phyloP scores from a whole-genome alignment of 495 filamentous ascomycete species.

The Aspergillus sclerotiicarbonarius region DNA sequence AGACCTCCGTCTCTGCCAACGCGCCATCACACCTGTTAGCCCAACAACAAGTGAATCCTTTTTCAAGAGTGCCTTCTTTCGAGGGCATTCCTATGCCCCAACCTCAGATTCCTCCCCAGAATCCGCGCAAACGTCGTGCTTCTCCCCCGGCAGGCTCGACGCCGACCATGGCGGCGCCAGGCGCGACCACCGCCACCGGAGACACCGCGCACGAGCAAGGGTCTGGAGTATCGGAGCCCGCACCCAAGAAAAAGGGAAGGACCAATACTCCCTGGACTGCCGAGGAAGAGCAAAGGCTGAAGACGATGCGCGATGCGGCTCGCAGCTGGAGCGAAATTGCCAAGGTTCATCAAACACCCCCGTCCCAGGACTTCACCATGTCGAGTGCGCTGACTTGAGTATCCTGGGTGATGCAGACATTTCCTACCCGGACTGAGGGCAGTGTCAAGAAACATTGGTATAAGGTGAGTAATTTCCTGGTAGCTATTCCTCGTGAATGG shows the following conservation, averaged over 20 bases:
- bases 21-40: constrained; percentile 41
- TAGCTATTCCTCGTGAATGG: constrained; percentile 11
- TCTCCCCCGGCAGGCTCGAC: constrained; percentile 36
- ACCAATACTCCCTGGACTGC: constrained; percentile 99
- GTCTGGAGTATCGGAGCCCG: constrained; percentile 39
- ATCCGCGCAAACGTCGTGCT: constrained; percentile 48
- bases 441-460: constrained; percentile 99
- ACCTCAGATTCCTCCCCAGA: constrained; percentile 33
- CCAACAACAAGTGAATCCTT: constrained; percentile 46
- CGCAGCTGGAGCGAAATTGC: constrained; percentile 97
- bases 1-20: constrained; percentile 37
- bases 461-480: constrained; percentile 61
- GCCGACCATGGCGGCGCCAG: constrained; percentile 33
- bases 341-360: constrained; percentile 58
- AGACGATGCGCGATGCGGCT: constrained; percentile 88
- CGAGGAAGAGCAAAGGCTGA: constrained; percentile 86
- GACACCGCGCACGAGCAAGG: constrained; percentile 33
- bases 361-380: neutral
- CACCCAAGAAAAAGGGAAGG: constrained; percentile 82
- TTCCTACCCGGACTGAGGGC: constrained; percentile 89
- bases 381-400: constrained; percentile 8
- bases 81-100: constrained; percentile 44
- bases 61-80: constrained; percentile 37
- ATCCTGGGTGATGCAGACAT: constrained; percentile 61
- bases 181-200: constrained; percentile 24